A percentile compares a stretch with the other conserved stretches of the same genome.
These are phyloP conservation scores for Melocanna baccifera DNA, from an alignment of 176 grass and related monocot genomes.

Conservation along the genomic window DNA sequence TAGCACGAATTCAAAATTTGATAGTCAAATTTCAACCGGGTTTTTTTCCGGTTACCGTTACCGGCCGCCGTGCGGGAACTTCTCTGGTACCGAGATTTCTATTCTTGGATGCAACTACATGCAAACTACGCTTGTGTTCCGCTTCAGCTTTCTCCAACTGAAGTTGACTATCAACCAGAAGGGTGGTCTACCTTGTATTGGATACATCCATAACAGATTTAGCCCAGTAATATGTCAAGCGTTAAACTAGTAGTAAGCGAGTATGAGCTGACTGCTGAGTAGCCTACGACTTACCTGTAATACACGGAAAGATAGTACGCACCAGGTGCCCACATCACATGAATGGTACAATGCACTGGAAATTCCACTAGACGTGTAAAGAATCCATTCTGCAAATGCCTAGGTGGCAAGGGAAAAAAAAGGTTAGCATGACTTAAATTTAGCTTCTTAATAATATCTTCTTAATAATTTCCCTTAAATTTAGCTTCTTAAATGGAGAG, in stretches of 20 bases:
- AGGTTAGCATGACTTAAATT: slow-evolving; percentile 26
- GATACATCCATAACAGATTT: background rate
- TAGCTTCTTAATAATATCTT: background rate
- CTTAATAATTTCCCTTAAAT: background rate
- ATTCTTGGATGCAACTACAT: slow-evolving; percentile 13
- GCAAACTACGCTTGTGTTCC: background rate
- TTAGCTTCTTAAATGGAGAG: slow-evolving; percentile 1
- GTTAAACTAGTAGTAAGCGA: slow-evolving; percentile 15
- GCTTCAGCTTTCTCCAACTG: background rate
- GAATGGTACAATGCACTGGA: slow-evolving; percentile 91
- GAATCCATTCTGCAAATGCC: slow-evolving; percentile 96
- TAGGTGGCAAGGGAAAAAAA: slow-evolving; percentile 26
- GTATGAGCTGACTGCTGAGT: background rate
- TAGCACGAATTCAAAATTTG: no score
- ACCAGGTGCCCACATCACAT: slow-evolving; percentile 96
- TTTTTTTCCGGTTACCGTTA: no score
- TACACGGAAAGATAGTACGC: slow-evolving; percentile 82
- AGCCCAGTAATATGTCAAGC: slow-evolving; percentile 1
- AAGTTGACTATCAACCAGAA: background rate
- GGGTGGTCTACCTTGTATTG: slow-evolving; percentile 3
- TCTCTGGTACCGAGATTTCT: no score
- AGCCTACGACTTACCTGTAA: slow-evolving; percentile 53
- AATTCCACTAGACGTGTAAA: slow-evolving; percentile 93
- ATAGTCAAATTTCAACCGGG: no score
- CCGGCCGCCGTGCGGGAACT: no score